These are phyloP conservation scores for Ganoderma leucocontextum DNA, from an alignment of 1,284 basidiomycete species.

Conservation along the genomic window DNA sequence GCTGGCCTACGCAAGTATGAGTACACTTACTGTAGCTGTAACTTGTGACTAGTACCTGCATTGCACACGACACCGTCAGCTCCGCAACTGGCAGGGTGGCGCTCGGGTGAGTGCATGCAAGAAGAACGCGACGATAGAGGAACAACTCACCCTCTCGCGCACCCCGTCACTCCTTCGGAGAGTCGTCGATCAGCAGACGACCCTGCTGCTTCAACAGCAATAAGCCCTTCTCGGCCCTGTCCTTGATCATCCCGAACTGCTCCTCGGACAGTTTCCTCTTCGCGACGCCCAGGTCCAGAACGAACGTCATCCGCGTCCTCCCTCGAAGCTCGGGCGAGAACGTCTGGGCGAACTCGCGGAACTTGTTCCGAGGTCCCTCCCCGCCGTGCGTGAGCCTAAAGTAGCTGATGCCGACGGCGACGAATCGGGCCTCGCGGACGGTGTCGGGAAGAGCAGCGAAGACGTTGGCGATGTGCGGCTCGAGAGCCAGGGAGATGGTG, in stretches of 20 bases:
- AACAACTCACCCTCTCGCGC: no score
- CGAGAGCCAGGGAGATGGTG: not conserved
- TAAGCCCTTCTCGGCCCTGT: not conserved
- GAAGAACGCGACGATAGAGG: no score
- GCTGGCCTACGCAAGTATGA: no score
- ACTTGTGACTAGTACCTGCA: no score
- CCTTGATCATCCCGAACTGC: not conserved
- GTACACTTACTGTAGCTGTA: no score
- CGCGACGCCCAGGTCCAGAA: not conserved
- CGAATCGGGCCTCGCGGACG: not conserved
- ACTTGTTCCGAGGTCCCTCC: not conserved
- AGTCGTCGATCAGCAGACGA: not conserved
- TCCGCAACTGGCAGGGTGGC: no score
- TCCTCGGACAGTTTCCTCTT: not conserved
- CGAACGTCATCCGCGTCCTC: slow-evolving; percentile 1
- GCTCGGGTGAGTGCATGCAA: no score
- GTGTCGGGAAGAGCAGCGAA: not conserved
- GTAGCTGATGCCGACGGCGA: not conserved
- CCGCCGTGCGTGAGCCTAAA: not conserved
- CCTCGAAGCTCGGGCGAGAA: not conserved
- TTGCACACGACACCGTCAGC: no score
- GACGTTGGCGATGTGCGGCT: not conserved
- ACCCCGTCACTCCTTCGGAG: not conserved
- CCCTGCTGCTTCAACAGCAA: not conserved
- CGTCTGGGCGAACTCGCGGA: not conserved